phyloP scores from a whole-genome alignment of 73 alveolate genomes.

The Paramecium tetraurelia region DNA sequence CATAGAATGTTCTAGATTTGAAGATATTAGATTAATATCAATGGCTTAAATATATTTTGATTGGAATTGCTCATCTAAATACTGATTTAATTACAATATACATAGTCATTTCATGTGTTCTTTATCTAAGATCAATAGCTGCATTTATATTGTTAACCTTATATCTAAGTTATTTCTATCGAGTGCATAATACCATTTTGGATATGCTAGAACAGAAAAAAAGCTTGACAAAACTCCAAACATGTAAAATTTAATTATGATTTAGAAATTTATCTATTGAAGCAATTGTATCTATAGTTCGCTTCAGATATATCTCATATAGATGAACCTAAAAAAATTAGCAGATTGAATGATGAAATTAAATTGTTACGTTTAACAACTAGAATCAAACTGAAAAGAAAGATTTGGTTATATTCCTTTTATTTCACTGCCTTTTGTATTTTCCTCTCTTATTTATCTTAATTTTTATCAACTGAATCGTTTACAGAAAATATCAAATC shows the following conservation, averaged over 20 bases:
- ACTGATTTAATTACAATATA: conserved; percentile 25
- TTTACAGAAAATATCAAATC: not conserved
- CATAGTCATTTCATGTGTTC: not conserved
- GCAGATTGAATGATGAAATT: not conserved
- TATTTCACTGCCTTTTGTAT: conserved; percentile 48
- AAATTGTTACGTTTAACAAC: not conserved
- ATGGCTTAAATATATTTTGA: not conserved
- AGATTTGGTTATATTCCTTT: conserved; percentile 18
- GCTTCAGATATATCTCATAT: not conserved
- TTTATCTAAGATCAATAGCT: conserved; percentile 13
- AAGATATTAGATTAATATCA: not conserved
- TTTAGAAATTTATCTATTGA: not conserved
- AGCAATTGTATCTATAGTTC: not conserved
- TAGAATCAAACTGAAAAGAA: conserved; percentile 29
- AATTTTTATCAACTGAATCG: conserved; percentile 14
- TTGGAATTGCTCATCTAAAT: conserved; percentile 20
- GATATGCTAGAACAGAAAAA: not conserved
- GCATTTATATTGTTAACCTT: not conserved
- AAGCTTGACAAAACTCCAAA: not conserved
- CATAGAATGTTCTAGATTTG: not conserved
- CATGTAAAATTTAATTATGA: not conserved
- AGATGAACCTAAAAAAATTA: not conserved
- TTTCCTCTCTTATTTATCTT: not conserved
- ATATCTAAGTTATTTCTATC: conserved; percentile 19
- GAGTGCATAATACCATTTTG: not conserved